Base-by-base conservation (phyloP, 164 flowering plant genomes). In the Tetracentron sinense region DNA sequence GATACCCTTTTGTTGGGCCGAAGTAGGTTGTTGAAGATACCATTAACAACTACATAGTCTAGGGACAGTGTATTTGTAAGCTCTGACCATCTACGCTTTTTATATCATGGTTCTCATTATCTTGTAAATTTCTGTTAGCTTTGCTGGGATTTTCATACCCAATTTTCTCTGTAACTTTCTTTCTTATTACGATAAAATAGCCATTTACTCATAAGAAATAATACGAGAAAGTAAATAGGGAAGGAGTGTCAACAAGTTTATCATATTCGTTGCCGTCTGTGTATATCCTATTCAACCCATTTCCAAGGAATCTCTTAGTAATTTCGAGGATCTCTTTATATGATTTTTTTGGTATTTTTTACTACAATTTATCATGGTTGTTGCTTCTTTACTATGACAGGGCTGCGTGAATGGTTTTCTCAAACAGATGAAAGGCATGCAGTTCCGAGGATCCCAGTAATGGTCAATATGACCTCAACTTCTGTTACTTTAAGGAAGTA, bases 361-460 rank as follows among this genome's bases (percentile, higher is more conserved):
- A 20, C 19, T 25, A 17, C 70, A 25, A 17, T 44, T 55, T 23
- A 7, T 28, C 30, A 5, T 49, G 30, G 63, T 33, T 44, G 15
- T 56, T 63, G 51, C 53, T 47, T 53, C 21, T 29, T 25, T 54
- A 46, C 63, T 63, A 26, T 78, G 26, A 62, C 77, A 95, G 99
- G 99, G 30, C 58, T 95, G 72, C 96, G 99, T 30, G 99, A 95
- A 63, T 95, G 92, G 86, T 88, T 92, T 81, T 70, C 94, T 62
- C 99, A 90, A 75, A 85, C 91, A 51, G 97, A 95, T 88, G 94
- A 87, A 69, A 83, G 85, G 66, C 74, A 68, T 76, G 75, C 83
- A 33, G 81, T 77, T 67, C 86, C 92, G 21, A 84, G 97, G 74
- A 90, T 92, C 12, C 96, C 97, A 25, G 93, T 87, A 47, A 95